A percentile compares a stretch with the other conserved stretches of the same genome.
phyloP scores from a whole-genome alignment of 2,329 filamentous ascomycete species.

The Sporothrix euskadiensis region DNA sequence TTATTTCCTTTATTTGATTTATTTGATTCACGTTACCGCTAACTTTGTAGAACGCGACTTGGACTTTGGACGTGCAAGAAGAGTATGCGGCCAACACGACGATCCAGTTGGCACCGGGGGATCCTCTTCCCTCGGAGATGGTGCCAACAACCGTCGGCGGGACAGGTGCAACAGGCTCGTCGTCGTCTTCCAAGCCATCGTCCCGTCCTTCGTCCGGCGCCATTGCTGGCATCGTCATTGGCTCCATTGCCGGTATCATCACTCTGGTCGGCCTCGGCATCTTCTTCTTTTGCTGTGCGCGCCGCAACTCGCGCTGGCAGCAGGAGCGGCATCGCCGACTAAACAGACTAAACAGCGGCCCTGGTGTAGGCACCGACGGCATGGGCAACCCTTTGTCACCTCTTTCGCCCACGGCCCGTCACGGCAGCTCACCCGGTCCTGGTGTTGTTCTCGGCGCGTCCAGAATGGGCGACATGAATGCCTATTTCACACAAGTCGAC shows the following conservation, averaged over 20 bases:
- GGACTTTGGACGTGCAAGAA: constrained; percentile 52
- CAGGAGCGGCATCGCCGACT: not conserved
- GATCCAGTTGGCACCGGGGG: constrained; percentile 57
- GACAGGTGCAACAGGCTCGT: constrained; percentile 27
- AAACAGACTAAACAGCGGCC: not conserved
- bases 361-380: not conserved
- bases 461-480: constrained; percentile 19
- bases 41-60: constrained; percentile 45
- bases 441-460: not conserved
- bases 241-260: constrained; percentile 48
- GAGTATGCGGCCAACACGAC: constrained; percentile 50
- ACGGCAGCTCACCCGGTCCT: not conserved
- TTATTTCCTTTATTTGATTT: not conserved
- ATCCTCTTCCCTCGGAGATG: constrained; percentile 53
- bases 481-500: constrained; percentile 15
- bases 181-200: not conserved
- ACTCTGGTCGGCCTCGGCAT: constrained; percentile 48
- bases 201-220: constrained; percentile 43
- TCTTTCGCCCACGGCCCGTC: not conserved
- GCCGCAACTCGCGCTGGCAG: constrained; percentile 9
- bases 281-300: constrained; percentile 49
- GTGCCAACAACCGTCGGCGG: constrained; percentile 33
- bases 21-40: not conserved
- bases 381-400: constrained; percentile 1
- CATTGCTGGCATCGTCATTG: constrained; percentile 62